These are phyloP conservation scores for Phytophthora pini DNA, from an alignment of 352 stramenopile species.

Conservation along the genomic window DNA sequence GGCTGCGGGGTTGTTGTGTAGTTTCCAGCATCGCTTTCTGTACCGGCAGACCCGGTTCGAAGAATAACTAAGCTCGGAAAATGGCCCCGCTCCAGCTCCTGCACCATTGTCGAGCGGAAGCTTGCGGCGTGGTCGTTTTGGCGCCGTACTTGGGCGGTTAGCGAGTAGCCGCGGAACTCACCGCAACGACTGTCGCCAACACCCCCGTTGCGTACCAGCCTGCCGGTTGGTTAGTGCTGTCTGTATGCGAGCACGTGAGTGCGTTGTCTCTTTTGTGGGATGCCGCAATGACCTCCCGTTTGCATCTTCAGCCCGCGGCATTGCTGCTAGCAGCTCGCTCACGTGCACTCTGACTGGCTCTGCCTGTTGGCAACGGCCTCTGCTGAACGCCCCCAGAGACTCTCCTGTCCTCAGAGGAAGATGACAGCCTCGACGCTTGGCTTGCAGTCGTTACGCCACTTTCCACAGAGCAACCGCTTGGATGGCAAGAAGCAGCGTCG, in stretches of 20 bases:
- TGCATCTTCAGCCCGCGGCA: slow-evolving; percentile 18
- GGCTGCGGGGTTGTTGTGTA: slow-evolving; percentile 9
- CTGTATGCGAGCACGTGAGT: slow-evolving; percentile 6
- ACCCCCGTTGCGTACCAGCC: slow-evolving; percentile 23
- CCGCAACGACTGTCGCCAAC: slow-evolving; percentile 33
- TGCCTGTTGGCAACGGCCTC: slow-evolving; percentile 27
- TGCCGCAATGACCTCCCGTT: slow-evolving; percentile 12
- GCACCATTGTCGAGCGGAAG: slow-evolving; percentile 11
- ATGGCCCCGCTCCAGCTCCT: slow-evolving; percentile 11
- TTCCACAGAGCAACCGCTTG: slow-evolving; percentile 24
- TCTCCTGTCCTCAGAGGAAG: slow-evolving; percentile 3
- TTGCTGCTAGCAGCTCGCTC: slow-evolving; percentile 13
- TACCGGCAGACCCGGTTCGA: slow-evolving; percentile 1
- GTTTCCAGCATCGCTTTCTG: slow-evolving; percentile 16
- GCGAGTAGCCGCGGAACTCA: slow-evolving; percentile 22
- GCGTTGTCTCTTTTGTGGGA: slow-evolving; percentile 30
- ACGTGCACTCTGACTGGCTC: slow-evolving; percentile 21
- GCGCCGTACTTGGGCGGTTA: slow-evolving; percentile 8
- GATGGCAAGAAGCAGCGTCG: slow-evolving; percentile 21
- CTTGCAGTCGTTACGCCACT: slow-evolving; percentile 30
- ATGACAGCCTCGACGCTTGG: slow-evolving; percentile 30
- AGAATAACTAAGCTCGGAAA: slow-evolving; percentile 19
- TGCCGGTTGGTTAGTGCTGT: slow-evolving; percentile 31
- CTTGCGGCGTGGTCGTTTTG: slow-evolving; percentile 5
- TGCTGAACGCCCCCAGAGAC: slow-evolving; percentile 26